A percentile compares a stretch with the other conserved stretches of the same genome.
Evolutionary conservation across 192 early-diverging fungal genomes (phyloP).

Genomic region (Backusella circina): DNA sequence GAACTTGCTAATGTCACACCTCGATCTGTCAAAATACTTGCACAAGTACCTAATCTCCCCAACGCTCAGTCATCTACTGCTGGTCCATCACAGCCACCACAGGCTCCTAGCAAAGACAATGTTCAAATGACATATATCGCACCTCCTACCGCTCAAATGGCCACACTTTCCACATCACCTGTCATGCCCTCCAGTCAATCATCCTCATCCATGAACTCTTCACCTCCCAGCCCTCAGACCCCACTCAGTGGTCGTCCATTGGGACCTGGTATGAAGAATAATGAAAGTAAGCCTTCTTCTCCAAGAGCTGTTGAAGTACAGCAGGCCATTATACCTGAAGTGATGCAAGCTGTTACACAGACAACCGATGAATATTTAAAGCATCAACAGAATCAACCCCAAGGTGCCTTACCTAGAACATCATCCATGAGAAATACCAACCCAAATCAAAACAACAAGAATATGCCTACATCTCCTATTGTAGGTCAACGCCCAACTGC

Average conservation of each 20-base stretch:
- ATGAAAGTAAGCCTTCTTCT: constrained; percentile 14
- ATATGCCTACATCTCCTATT: neutral
- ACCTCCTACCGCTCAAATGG: constrained; percentile 17
- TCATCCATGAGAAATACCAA: constrained; percentile 5
- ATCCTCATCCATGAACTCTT: neutral
- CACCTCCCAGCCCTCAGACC: neutral
- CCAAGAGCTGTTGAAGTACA: constrained; percentile 25
- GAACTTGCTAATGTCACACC: constrained; percentile 10
- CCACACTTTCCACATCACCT: neutral
- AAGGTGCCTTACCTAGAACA: constrained; percentile 5
- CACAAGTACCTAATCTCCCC: constrained; percentile 11
- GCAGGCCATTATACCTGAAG: constrained; percentile 21
- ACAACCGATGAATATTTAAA: constrained; percentile 15
- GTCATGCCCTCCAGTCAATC: neutral
- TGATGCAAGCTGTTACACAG: constrained; percentile 28
- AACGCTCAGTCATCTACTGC: neutral
- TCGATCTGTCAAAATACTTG: constrained; percentile 17
- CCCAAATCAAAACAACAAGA: neutral
- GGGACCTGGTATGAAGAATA: neutral
- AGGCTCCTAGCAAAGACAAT: neutral
- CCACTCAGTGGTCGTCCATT: neutral
- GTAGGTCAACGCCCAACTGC: neutral
- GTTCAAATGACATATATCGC: constrained; percentile 24
- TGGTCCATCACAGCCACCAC: neutral
- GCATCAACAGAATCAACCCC: neutral